phyloP scores from a whole-genome alignment of 352 stramenopile species.

The Saprolegnia parasitica region DNA sequence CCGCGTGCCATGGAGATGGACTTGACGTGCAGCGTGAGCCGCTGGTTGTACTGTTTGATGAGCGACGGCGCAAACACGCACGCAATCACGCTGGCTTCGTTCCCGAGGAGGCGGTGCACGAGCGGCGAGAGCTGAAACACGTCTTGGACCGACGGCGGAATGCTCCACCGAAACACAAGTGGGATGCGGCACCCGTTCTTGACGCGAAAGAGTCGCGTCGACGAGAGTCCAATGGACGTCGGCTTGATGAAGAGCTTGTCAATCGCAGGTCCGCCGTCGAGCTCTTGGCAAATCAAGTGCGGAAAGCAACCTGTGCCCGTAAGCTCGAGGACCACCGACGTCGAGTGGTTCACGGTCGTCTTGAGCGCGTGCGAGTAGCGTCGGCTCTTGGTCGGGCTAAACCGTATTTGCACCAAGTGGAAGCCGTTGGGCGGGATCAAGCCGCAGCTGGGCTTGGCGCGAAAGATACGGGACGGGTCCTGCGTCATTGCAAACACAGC shows the following conservation, averaged over 20 bases:
- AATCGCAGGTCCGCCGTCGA: conserved; percentile 11
- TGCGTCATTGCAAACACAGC: conserved; percentile 75
- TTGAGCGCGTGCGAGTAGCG: conserved; percentile 55
- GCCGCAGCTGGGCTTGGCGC: conserved; percentile 60
- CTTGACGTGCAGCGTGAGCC: conserved; percentile 60
- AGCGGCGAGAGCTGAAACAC: conserved; percentile 65
- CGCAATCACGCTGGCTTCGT: conserved; percentile 58
- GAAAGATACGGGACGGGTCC: conserved; percentile 59
- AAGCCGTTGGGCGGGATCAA: conserved; percentile 75
- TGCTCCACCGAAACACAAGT: conserved; percentile 75
- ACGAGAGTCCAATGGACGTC: conserved; percentile 70
- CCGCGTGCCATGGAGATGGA: conserved; percentile 37
- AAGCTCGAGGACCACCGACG: conserved; percentile 54
- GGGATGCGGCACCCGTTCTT: conserved; percentile 81
- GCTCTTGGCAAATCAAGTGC: conserved; percentile 38
- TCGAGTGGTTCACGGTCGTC: conserved; percentile 68
- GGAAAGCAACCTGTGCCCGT: conserved; percentile 53
- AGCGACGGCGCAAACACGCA: conserved; percentile 78
- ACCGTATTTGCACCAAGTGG: conserved; percentile 77
- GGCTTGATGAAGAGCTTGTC: conserved; percentile 76
- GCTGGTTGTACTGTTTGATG: conserved; percentile 64
- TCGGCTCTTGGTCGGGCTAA: conserved; percentile 44
- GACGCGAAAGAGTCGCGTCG: conserved; percentile 47
- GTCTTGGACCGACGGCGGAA: conserved; percentile 51
- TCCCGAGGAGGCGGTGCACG: conserved; percentile 74